Percentiles rank a stretch among this genome's conserved stretches.
phyloP scores from a whole-genome alignment of 371 early-diverging fungal genomes.

The Syncephalastrum sp. region DNA sequence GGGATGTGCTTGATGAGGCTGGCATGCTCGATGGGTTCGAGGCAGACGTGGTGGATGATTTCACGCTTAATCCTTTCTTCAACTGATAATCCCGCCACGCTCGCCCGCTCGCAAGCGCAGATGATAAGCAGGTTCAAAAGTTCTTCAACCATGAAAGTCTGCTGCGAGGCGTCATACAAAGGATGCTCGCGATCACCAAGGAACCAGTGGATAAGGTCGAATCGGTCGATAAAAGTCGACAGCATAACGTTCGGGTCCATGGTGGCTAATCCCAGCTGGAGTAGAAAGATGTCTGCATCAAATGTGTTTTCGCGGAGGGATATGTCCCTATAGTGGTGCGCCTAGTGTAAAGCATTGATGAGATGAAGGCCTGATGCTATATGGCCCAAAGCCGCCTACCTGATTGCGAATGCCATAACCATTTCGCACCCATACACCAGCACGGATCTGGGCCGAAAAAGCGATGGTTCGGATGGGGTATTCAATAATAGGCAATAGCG shows the following conservation, averaged over 20 bases:
- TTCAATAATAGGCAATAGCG: conserved; percentile 59
- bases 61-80: conserved; percentile 76
- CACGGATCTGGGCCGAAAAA: conserved; percentile 87
- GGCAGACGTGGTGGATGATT: conserved; percentile 81
- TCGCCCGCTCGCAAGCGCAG: conserved; percentile 80
- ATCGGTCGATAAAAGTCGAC: conserved; percentile 75
- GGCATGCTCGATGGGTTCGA: conserved; percentile 74
- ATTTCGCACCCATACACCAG: conserved; percentile 94
- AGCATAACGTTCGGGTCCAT: conserved; percentile 74
- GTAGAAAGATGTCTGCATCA: conserved; percentile 78
- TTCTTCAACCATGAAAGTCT: conserved; percentile 81
- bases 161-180: conserved; percentile 67
- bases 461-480: conserved; percentile 77
- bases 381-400: conserved; percentile 16
- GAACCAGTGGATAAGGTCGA: conserved; percentile 81
- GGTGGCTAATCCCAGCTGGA: conserved; percentile 70
- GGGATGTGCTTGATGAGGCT: conserved; percentile 84
- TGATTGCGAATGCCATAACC: conserved; percentile 79
- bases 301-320: conserved; percentile 77
- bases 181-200: conserved; percentile 55
- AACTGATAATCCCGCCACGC: conserved; percentile 56
- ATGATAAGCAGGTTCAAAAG: conserved; percentile 80
- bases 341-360: conserved; percentile 54
- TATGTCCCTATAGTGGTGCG: conserved; percentile 79
- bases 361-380: conserved; percentile 14